phyloP scores from a whole-genome alignment of 495 filamentous ascomycete genomes.

The Podospora didyma region DNA sequence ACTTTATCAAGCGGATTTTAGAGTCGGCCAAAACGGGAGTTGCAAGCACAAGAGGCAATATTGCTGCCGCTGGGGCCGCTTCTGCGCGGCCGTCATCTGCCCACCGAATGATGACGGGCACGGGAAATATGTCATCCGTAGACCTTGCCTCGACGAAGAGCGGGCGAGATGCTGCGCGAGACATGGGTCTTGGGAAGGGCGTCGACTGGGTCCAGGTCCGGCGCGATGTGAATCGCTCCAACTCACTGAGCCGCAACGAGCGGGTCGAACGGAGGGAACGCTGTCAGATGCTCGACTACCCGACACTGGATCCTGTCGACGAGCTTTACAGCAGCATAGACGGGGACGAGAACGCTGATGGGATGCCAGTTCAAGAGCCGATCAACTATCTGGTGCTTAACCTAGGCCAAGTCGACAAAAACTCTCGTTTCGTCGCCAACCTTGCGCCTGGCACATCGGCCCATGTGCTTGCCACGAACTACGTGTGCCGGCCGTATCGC shows the following conservation, averaged over 20 bases:
- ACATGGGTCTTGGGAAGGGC: slow-evolving; percentile 60
- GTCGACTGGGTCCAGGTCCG: slow-evolving; percentile 96
- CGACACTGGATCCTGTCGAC: slow-evolving; percentile 83
- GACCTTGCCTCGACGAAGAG: slow-evolving; percentile 33
- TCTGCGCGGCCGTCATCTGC: slow-evolving; percentile 26
- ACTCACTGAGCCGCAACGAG: slow-evolving; percentile 86
- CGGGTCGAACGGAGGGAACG: slow-evolving; percentile 80
- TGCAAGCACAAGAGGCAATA: slow-evolving; percentile 81
- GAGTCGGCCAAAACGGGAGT: slow-evolving; percentile 93
- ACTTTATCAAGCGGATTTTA: slow-evolving; percentile 95
- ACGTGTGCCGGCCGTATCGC: slow-evolving; percentile 90
- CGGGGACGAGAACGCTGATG: slow-evolving; percentile 86
- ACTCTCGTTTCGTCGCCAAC: slow-evolving; percentile 82
- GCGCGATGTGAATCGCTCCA: slow-evolving; percentile 90
- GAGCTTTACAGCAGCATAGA: slow-evolving; percentile 79
- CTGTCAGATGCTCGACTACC: slow-evolving; percentile 91
- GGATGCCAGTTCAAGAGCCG: slow-evolving; percentile 74
- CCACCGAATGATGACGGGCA: slow-evolving; percentile 33
- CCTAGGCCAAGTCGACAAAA: slow-evolving; percentile 86
- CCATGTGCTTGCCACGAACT: slow-evolving; percentile 79
- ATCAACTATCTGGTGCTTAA: slow-evolving; percentile 78
- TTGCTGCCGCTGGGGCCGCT: slow-evolving; percentile 58
- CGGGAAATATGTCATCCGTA: slow-evolving; percentile 46
- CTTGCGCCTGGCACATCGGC: slow-evolving; percentile 89
- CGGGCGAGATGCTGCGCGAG: slow-evolving; percentile 51